These are phyloP conservation scores for Entomortierella chlamydospora DNA, from an alignment of 192 early-diverging fungal species.

Conservation along the genomic window DNA sequence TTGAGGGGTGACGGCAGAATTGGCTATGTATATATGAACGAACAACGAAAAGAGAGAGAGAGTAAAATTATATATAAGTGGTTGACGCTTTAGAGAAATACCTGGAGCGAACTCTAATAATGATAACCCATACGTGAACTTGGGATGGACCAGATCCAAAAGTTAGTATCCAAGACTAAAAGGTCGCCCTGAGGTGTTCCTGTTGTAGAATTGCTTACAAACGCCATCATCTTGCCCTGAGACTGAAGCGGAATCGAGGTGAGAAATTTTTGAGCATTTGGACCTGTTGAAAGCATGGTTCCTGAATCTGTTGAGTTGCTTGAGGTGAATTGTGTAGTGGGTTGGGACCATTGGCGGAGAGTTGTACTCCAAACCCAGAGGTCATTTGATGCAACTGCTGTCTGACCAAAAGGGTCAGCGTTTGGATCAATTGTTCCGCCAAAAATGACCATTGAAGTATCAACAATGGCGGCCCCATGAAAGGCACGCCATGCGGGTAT, in stretches of 20 bases:
- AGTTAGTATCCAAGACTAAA: slow-evolving; percentile 55
- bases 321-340: slow-evolving; percentile 25
- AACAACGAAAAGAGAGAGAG: not conserved
- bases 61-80: too few species aligned
- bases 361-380: slow-evolving; percentile 61
- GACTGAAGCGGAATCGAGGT: slow-evolving; percentile 44
- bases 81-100: not conserved
- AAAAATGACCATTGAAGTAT: slow-evolving; percentile 60
- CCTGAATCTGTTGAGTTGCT: not conserved
- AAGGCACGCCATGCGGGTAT: slow-evolving; percentile 48
- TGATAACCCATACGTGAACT: slow-evolving; percentile 46
- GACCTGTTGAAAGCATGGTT: not conserved
- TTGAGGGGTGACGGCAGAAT: slow-evolving; percentile 18
- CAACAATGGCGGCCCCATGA: slow-evolving; percentile 45
- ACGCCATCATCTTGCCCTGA: slow-evolving; percentile 51
- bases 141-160: slow-evolving; percentile 61
- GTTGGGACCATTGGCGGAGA: slow-evolving; percentile 60
- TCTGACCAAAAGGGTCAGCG: slow-evolving; percentile 24
- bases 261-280: slow-evolving; percentile 54
- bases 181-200: slow-evolving; percentile 33
- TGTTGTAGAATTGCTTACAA: slow-evolving; percentile 59
- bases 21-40: slow-evolving; percentile 4
- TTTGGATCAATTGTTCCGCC: slow-evolving; percentile 56
- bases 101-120: not conserved
- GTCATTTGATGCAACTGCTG: slow-evolving; percentile 48